These are phyloP conservation scores for Amylocarpus encephaloides DNA, from an alignment of 2,329 filamentous ascomycete species.

Conservation along the genomic window DNA sequence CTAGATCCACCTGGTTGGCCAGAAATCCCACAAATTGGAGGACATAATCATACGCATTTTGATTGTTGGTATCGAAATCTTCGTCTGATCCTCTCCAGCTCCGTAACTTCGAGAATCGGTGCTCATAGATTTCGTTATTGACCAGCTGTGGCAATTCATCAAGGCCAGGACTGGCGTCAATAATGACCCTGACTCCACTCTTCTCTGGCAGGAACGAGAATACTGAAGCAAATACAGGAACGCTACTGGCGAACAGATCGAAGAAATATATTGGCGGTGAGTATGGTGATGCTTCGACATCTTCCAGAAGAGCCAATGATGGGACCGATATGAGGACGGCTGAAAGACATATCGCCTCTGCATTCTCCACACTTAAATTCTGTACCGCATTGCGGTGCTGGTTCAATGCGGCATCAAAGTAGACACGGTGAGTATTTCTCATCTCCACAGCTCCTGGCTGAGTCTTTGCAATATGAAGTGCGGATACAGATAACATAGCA, in stretches of 20 bases:
- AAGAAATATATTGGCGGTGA: conserved; percentile 12
- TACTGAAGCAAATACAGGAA: conserved; percentile 5
- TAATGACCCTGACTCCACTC: not conserved
- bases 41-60: conserved; percentile 8
- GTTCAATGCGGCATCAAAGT: conserved; percentile 8
- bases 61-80: conserved; percentile 2
- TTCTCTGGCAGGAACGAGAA: not conserved
- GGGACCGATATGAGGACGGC: conserved; percentile 5
- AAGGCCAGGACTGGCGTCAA: not conserved
- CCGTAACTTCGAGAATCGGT: not conserved
- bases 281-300: conserved; percentile 4
- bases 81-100: conserved; percentile 4
- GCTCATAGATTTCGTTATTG: not conserved
- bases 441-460: conserved; percentile 6
- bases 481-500: conserved; percentile 7
- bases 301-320: conserved; percentile 6
- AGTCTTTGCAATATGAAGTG: conserved; percentile 8
- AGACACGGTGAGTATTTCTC: conserved; percentile 6
- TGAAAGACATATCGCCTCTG: conserved; percentile 7
- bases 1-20: not conserved
- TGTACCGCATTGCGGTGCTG: conserved; percentile 7
- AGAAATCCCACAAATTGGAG: conserved; percentile 12
- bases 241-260: conserved; percentile 2
- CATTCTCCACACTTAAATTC: conserved; percentile 4
- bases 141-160: not conserved